These are phyloP conservation scores for Beauveria sp. DNA, from an alignment of 2,329 filamentous ascomycete genomes.

Conservation along the genomic window DNA sequence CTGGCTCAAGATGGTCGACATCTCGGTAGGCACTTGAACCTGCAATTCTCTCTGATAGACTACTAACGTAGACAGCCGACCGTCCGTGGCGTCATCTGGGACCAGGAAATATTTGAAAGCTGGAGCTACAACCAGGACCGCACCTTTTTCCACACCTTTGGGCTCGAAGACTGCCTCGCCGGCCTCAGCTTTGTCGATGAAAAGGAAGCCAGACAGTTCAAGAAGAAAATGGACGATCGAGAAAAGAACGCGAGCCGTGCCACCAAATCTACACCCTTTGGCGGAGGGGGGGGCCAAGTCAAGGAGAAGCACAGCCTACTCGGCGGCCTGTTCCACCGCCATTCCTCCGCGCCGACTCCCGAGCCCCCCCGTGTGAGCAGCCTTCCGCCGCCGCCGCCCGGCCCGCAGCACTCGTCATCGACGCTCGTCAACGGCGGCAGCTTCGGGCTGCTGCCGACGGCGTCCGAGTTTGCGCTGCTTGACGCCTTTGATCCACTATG, in stretches of 20 bases:
- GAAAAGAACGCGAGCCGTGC: constrained; percentile 93
- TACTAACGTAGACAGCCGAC: constrained; percentile 45
- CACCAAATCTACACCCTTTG: constrained; percentile 72
- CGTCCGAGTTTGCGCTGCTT: constrained; percentile 53
- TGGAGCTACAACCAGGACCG: constrained; percentile 96
- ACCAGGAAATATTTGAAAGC: constrained; percentile 93
- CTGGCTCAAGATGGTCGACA: constrained; percentile 95
- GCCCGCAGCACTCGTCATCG: constrained; percentile 33
- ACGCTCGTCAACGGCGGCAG: constrained; percentile 38
- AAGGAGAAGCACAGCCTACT: constrained; percentile 39
- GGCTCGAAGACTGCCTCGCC: constrained; percentile 85
- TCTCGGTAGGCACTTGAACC: constrained; percentile 55
- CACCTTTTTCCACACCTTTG: constrained; percentile 96
- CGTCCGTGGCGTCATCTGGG: constrained; percentile 84
- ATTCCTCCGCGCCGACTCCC: constrained; percentile 49
- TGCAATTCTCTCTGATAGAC: neutral
- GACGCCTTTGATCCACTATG: constrained; percentile 58
- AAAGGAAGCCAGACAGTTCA: constrained; percentile 93
- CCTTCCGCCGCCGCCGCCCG: constrained; percentile 27
- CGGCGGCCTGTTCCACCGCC: constrained; percentile 56
- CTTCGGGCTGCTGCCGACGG: constrained; percentile 19
- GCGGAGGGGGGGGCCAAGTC: constrained; percentile 39
- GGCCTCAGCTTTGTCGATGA: constrained; percentile 91
- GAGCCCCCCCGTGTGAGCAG: constrained; percentile 40
- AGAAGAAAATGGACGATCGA: constrained; percentile 93